phyloP scores from a whole-genome alignment of 1,284 basidiomycete species.

The Puccinia brachypodii region DNA sequence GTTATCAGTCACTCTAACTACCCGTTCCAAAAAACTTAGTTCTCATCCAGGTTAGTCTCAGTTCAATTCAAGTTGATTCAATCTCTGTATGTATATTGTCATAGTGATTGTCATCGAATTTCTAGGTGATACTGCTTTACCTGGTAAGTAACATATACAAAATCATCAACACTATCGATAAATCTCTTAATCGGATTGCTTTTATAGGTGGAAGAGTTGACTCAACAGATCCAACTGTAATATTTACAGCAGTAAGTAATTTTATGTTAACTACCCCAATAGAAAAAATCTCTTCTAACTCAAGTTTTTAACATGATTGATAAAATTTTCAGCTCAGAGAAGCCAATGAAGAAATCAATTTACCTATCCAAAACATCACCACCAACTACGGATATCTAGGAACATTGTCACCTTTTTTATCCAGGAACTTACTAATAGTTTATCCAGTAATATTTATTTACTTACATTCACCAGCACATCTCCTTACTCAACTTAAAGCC shows the following conservation, averaged over 20 bases:
- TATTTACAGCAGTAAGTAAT: conserved; percentile 31
- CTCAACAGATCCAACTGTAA: neutral
- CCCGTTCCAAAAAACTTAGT: conserved; percentile 9
- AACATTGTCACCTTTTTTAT: conserved; percentile 26
- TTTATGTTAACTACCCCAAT: too few relatives aligned
- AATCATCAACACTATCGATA: neutral
- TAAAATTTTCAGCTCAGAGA: conserved; percentile 18
- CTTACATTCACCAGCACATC: neutral
- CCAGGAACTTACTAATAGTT: conserved; percentile 28
- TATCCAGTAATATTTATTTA: conserved; percentile 25
- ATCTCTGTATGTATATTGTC: neutral
- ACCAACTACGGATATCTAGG: conserved; percentile 18
- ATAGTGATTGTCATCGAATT: neutral
- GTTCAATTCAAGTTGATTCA: neutral
- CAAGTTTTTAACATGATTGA: neutral
- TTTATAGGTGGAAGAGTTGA: conserved; percentile 29
- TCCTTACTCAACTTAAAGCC: conserved; percentile 12
- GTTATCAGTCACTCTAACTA: conserved; percentile 35
- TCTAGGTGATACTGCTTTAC: conserved; percentile 35
- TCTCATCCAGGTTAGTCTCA: conserved; percentile 33
- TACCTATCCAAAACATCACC: conserved; percentile 2
- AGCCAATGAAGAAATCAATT: conserved; percentile 36
- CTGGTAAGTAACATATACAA: conserved; percentile 25
- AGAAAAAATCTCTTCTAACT: neutral
- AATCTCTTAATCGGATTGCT: neutral